Conservation (phyloP, 306 rosid genomes). For the Morella rubra region DNA sequence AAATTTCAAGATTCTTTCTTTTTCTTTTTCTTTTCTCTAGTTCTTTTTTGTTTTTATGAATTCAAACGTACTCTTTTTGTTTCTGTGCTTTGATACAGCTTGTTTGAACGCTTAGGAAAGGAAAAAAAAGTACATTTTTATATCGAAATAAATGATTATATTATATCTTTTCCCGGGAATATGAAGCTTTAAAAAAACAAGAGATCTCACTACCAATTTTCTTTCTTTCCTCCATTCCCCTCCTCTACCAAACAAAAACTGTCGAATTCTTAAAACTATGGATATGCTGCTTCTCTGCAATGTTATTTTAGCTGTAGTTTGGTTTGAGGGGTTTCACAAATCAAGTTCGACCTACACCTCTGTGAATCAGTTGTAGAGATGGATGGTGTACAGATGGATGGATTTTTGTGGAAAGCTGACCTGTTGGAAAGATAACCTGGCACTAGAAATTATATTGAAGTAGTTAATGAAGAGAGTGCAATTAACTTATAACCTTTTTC, state of each 20-base stretch:
- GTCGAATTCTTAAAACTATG: background rate
- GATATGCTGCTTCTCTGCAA: background rate
- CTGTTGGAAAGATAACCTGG: background rate
- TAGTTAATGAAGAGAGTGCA: background rate
- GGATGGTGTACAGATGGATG: background rate
- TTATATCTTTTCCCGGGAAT: background rate
- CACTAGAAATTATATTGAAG: background rate
- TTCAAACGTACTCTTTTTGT: background rate
- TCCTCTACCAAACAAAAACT: background rate
- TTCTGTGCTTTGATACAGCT: background rate
- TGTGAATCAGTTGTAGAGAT: background rate
- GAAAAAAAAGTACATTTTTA: background rate
- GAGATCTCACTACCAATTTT: background rate
- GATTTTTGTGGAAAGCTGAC: background rate
- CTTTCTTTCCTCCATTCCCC: background rate
- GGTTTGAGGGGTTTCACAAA: no score
- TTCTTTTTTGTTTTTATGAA: background rate
- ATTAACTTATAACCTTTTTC: no score
- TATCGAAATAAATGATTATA: background rate
- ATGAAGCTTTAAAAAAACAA: background rate
- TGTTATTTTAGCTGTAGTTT: no score
- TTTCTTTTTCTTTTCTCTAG: background rate
- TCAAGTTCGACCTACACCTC: background rate
- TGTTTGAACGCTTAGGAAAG: background rate
- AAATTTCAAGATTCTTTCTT: background rate